These are phyloP conservation scores for Schizophyllum amplum DNA, from an alignment of 1,284 basidiomycete species.

Conservation along the genomic window DNA sequence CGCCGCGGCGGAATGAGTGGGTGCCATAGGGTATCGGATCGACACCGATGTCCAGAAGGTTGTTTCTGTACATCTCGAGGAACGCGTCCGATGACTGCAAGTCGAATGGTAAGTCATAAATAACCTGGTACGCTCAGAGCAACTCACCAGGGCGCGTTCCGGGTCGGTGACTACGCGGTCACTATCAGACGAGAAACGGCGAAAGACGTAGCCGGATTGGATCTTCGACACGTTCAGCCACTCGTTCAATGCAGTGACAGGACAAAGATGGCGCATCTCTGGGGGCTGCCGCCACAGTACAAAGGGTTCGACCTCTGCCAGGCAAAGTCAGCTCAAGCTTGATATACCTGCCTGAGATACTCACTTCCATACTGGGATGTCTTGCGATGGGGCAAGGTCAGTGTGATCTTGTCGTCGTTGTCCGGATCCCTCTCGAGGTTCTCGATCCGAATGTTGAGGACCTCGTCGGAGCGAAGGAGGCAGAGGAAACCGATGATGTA, in stretches of 20 bases:
- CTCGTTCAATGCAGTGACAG: conserved; percentile 13
- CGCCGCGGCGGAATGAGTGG: conserved; percentile 20
- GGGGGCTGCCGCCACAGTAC: conserved; percentile 10
- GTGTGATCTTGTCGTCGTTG: background rate
- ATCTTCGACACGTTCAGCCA: conserved; percentile 13
- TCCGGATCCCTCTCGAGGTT: conserved; percentile 14
- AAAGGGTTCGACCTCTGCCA: conserved; percentile 17
- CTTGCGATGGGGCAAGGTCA: conserved; percentile 21
- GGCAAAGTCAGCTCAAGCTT: background rate
- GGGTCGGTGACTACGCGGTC: conserved; percentile 10
- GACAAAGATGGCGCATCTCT: conserved; percentile 15
- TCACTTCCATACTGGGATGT: conserved; percentile 20
- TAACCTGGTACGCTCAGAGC: no score
- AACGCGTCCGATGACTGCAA: conserved; percentile 17
- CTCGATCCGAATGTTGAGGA: conserved; percentile 23
- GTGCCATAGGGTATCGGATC: conserved; percentile 17
- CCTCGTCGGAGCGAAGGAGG: conserved; percentile 25
- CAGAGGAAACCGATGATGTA: conserved; percentile 24
- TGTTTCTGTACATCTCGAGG: conserved; percentile 19
- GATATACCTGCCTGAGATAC: background rate
- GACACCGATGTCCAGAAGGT: conserved; percentile 17
- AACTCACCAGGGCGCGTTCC: no score
- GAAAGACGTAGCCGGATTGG: conserved; percentile 17
- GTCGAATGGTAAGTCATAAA: background rate
- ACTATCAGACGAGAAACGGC: conserved; percentile 10